Conservation (phyloP, 371 early-diverging fungal species). For the Fennellomyces sp. region DNA sequence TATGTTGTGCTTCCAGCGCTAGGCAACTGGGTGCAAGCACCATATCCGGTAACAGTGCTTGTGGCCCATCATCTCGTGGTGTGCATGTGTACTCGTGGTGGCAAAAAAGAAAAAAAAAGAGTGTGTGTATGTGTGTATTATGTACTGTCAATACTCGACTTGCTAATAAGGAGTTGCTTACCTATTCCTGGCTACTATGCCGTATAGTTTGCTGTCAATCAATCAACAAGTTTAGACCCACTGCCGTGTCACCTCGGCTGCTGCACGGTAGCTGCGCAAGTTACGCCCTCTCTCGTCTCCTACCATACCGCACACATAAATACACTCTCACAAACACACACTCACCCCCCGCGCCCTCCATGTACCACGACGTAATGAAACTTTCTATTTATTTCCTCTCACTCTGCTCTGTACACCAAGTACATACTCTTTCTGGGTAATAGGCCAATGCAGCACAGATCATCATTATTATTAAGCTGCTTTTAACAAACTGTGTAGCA, state of each 20-base stretch:
- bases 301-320: too few relatives aligned
- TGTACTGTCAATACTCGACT: background rate
- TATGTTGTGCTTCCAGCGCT: background rate
- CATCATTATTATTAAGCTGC: background rate
- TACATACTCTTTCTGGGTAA: background rate
- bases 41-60: slow-evolving; percentile 21
- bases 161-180: background rate
- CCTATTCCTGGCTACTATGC: background rate
- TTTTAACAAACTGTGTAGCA: background rate
- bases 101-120: slow-evolving; percentile 5
- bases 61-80: slow-evolving; percentile 24
- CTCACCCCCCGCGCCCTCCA: background rate
- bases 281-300: too few relatives aligned
- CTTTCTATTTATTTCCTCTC: background rate
- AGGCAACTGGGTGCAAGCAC: background rate
- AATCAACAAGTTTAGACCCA: background rate
- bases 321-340: background rate
- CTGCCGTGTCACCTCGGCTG: background rate
- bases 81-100: slow-evolving; percentile 20
- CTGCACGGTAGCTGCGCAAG: too few relatives aligned
- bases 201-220: background rate
- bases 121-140: background rate
- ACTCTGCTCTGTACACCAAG: background rate
- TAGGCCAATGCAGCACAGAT: background rate
- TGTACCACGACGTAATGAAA: slow-evolving; percentile 1